A percentile compares a stretch with the other conserved stretches of the same genome.
These are phyloP conservation scores for Umbelopsis sp. DNA, from an alignment of 371 early-diverging fungal species.

Conservation along the genomic window DNA sequence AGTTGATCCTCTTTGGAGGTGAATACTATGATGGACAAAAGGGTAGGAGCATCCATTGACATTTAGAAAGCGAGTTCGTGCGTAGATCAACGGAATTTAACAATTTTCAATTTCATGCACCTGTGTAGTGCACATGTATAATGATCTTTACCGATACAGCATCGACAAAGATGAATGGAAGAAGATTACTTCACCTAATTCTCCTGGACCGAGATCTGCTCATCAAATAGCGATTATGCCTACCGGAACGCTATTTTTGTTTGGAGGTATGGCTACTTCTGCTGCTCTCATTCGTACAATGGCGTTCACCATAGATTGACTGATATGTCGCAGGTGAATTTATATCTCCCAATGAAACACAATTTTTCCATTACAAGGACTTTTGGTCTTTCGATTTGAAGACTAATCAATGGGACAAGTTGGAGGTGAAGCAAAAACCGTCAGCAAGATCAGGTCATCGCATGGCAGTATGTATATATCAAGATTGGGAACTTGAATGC, in stretches of 20 bases:
- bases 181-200: slow-evolving; percentile 58
- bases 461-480: slow-evolving; percentile 29
- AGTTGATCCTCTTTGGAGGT: slow-evolving; percentile 67
- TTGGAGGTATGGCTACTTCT: slow-evolving; percentile 35
- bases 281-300: no score
- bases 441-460: slow-evolving; percentile 46
- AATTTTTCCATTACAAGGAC: slow-evolving; percentile 60
- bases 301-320: not conserved
- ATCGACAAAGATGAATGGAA: slow-evolving; percentile 66
- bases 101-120: no score
- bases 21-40: slow-evolving; percentile 63
- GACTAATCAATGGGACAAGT: slow-evolving; percentile 63
- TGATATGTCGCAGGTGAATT: slow-evolving; percentile 40
- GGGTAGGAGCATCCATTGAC: not conserved
- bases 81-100: no score
- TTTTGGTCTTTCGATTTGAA: slow-evolving; percentile 68
- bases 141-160: slow-evolving; percentile 53
- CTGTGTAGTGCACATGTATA: slow-evolving; percentile 37
- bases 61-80: not conserved
- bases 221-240: slow-evolving; percentile 63
- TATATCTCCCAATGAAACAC: slow-evolving; percentile 59
- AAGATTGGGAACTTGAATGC: not conserved
- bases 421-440: slow-evolving; percentile 51
- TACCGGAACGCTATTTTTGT: slow-evolving; percentile 57
- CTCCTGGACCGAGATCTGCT: slow-evolving; percentile 62